phyloP scores from a whole-genome alignment of 139 green algal species.

The Haematococcus lacustris region DNA sequence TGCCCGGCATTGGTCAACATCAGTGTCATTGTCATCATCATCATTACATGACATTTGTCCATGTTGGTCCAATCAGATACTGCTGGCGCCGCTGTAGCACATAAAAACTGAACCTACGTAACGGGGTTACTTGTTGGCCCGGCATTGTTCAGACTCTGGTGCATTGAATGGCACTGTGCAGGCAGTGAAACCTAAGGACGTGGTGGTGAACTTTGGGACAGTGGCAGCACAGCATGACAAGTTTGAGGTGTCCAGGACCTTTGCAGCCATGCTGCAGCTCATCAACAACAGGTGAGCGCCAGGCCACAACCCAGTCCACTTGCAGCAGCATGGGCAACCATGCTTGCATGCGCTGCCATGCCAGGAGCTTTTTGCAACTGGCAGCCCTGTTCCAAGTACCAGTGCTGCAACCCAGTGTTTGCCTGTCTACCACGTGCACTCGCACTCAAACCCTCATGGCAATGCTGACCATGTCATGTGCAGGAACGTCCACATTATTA shows the following conservation, averaged over 20 bases:
- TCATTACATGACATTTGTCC: too few relatives aligned
- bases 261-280: constrained; percentile 58
- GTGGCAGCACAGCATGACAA: constrained; percentile 5
- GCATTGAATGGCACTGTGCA: too few relatives aligned
- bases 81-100: too few relatives aligned
- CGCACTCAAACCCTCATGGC: neutral
- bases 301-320: too few relatives aligned
- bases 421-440: neutral
- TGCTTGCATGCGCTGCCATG: neutral
- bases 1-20: too few relatives aligned
- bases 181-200: too few relatives aligned
- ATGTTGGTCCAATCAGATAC: too few relatives aligned
- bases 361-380: neutral
- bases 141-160: too few relatives aligned
- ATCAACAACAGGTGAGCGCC: constrained; percentile 49
- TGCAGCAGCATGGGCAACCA: neutral
- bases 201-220: constrained; percentile 2
- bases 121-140: too few relatives aligned
- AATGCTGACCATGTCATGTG: neutral
- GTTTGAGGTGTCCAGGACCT: constrained; percentile 44
- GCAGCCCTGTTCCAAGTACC: neutral
- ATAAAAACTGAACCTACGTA: too few relatives aligned
- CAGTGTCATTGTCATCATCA: too few relatives aligned
- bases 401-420: neutral
- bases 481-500: constrained; percentile 23